Percentiles rank a stretch among this genome's conserved stretches.
phyloP scores from a whole-genome alignment of 208 protist genomes.

The Leishmania mexicana region DNA sequence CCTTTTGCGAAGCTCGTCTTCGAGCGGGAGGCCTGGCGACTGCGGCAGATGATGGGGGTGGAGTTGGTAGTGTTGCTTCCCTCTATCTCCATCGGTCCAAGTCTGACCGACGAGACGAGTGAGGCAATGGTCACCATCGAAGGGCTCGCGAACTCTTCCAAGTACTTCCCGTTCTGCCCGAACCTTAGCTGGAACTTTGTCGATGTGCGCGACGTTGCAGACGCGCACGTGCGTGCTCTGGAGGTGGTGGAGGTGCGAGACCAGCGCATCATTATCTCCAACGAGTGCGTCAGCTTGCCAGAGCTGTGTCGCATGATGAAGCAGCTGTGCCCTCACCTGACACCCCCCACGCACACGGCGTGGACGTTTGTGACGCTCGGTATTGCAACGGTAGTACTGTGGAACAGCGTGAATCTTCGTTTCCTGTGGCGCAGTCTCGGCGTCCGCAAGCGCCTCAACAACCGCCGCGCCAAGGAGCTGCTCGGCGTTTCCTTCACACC shows the following conservation, averaged over 20 bases:
- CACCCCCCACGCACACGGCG: constrained; percentile 72
- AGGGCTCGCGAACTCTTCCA: constrained; percentile 66
- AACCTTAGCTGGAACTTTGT: constrained; percentile 92
- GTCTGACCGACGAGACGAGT: constrained; percentile 78
- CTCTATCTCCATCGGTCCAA: constrained; percentile 84
- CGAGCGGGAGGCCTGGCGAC: constrained; percentile 88
- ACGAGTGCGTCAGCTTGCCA: constrained; percentile 71
- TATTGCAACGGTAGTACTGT: constrained; percentile 52
- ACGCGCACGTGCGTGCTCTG: constrained; percentile 83
- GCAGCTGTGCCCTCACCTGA: constrained; percentile 72
- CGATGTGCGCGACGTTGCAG: constrained; percentile 88
- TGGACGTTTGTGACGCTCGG: constrained; percentile 82
- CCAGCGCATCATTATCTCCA: constrained; percentile 87
- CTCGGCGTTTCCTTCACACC: constrained; percentile 80
- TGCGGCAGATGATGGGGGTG: constrained; percentile 89
- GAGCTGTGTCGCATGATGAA: constrained; percentile 81
- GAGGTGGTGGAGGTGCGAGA: constrained; percentile 72
- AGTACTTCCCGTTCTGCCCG: constrained; percentile 78
- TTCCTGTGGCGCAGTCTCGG: constrained; percentile 87
- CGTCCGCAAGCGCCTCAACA: constrained; percentile 76
- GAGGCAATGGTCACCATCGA: constrained; percentile 81
- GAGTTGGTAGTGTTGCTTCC: constrained; percentile 89
- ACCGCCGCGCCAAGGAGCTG: constrained; percentile 47
- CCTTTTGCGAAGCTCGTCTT: constrained; percentile 84
- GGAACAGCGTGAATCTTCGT: constrained; percentile 58